Base-by-base conservation (phyloP, 1,284 basidiomycete genomes). In the Dichomitus squalens region DNA sequence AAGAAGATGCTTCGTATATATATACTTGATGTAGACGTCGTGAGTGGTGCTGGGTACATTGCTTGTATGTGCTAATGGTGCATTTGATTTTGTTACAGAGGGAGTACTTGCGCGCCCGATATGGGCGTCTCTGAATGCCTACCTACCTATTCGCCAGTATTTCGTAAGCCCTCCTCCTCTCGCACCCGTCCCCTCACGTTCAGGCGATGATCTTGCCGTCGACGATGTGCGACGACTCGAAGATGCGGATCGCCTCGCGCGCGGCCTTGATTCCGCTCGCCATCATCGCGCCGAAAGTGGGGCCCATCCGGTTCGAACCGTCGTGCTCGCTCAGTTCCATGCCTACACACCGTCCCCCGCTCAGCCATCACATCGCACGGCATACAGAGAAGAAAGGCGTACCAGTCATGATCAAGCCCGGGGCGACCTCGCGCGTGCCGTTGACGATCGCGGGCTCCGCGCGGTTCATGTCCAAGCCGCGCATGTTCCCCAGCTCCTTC, bases 291-390 rank as follows among this genome's bases (percentile, higher is more conserved):
- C 90, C 90, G 66, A 92, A 92, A 7, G 89, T 91, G 8, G 89
- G 88, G 1, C 90, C 88, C 88, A 71, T 72, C 34, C 92, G 81
- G 74, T 89, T 90, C 52, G 85, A 86, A 23, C 91, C 91, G 69
- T 93, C 91, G 68, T 91, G 86, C 72, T 93, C 91, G 20, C 87
- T 88, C 25, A 94, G 78, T 72, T 93, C 92, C 92, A 93, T 93
- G 18, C 91, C 90, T 84, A 64, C 43, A 39, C 41, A 36, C 23
- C 18, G 43, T 33, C 35, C 6, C 39, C 27, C 21, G 36, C 14
- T 16, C 36, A 36, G 3, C 48, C 4, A 14, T 20, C 35, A 12
- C 58, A 35, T 41, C 18, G 43, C 1, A 29, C 5, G 11, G 6
- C n/a, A 18, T 7, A 29, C 25, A 29, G 35, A 31, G 38, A 7